Conservation (phyloP, 1,284 basidiomycete species). For the Trametes polyzona region DNA sequence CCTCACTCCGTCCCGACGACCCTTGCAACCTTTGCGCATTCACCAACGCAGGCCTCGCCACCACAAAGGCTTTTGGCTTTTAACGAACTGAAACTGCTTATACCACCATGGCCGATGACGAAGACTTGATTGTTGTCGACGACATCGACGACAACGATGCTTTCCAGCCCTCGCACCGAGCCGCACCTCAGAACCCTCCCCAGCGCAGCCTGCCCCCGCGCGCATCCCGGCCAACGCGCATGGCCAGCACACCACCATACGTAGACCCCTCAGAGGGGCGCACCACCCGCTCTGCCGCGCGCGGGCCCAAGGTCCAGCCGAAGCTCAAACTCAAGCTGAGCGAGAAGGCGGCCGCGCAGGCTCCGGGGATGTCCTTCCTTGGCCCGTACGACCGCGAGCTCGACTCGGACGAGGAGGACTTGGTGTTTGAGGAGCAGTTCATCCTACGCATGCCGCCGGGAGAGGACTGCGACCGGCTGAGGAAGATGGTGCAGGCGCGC, state of each 20-base stretch:
- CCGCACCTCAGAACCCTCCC: constrained; percentile 18
- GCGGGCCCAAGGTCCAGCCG: constrained; percentile 56
- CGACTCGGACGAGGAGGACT: constrained; percentile 92
- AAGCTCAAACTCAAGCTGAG: constrained; percentile 85
- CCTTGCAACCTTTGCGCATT: no score
- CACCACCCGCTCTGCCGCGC: constrained; percentile 42
- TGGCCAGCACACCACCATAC: constrained; percentile 33
- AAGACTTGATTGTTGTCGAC: constrained; percentile 69
- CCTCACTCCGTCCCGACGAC: no score
- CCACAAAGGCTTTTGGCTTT: no score
- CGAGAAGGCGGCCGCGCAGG: constrained; percentile 76
- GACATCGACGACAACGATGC: constrained; percentile 49
- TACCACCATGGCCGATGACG: constrained; percentile 41
- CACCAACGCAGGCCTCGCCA: no score
- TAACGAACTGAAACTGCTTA: neutral
- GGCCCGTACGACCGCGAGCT: constrained; percentile 93
- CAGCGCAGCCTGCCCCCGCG: constrained; percentile 28
- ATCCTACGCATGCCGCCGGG: constrained; percentile 90
- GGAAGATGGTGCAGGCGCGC: constrained; percentile 80
- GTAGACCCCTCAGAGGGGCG: constrained; percentile 34
- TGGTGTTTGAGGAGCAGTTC: constrained; percentile 98
- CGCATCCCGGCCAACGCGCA: constrained; percentile 27
- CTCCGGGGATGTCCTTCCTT: constrained; percentile 80
- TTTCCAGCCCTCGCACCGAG: constrained; percentile 27
- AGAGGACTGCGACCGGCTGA: constrained; percentile 77